Base-by-base conservation (phyloP, 225 moss, liverwort and hornwort species). In the Takakia lepidozioides region DNA sequence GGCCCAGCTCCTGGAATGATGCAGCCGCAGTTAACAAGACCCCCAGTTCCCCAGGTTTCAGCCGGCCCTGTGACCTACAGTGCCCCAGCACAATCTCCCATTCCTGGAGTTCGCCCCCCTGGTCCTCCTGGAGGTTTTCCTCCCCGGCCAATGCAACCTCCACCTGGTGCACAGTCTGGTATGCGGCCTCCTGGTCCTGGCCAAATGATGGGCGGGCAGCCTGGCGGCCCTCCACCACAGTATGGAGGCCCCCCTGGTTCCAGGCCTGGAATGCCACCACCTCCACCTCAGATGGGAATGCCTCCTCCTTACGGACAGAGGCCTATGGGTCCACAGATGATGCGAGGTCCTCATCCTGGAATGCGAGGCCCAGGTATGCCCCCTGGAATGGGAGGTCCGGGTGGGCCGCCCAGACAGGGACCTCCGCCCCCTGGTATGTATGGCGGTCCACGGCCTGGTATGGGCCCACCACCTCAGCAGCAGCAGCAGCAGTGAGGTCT, bases 1-100 rank as follows among this genome's bases (percentile, higher is more conserved):
- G 89, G 88, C 15, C 93, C 93, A 17, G 73, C 93, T 36, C 93
- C 93, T 37, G 86, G 84, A 16, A 93, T 93, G 93, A 93, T 93
- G 93, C 93, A 93, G 52, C 93, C 93, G 37, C 88, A 87, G n/a
- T 27, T 80, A 36, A 76, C 59, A 56, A 71, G 76, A 16, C 76
- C 81, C 42, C 76, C 81, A n/a, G 66, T 75, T 45, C 86, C 93
- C 21, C 93, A 93, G 48, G 93, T 93, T 15, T 79, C 93, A 20
- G 93, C 93, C 2, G 93, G 78, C 13, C 89, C 93, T 16, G 81
- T 93, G 10, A 93, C 63, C 4, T 93, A 93, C 51, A 66, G 76
- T 18, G 70, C 85, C 20, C 70, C 75, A 3, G 81, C 89, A 27
- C n/a, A n/a, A n/a, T 76, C 68, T 4, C 75, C 78, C 8, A 75